Evolutionary conservation across 2,329 filamentous ascomycete genomes (phyloP).

Genomic region (Fusarium nodosum): DNA sequence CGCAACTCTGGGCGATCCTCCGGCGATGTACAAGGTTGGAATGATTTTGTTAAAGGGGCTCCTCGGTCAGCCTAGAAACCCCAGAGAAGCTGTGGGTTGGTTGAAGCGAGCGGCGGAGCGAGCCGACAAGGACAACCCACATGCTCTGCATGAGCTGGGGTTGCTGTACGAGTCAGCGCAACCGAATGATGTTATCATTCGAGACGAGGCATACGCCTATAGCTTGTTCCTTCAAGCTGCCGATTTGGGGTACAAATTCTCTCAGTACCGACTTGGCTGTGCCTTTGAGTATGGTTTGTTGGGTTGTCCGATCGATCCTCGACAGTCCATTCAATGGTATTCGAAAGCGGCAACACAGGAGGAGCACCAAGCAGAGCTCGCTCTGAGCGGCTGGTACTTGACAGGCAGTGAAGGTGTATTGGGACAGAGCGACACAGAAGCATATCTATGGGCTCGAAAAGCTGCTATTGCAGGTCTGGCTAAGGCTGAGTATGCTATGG

Average conservation of each 20-base stretch:
- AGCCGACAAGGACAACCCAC: slow-evolving; percentile 90
- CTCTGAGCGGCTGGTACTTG: slow-evolving; percentile 92
- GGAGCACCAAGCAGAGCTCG: slow-evolving; percentile 92
- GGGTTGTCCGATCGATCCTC: slow-evolving; percentile 84
- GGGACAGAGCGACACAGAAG: slow-evolving; percentile 93
- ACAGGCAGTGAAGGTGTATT: slow-evolving; percentile 91
- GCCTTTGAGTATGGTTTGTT: slow-evolving; percentile 91
- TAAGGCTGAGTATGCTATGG: slow-evolving; percentile 97
- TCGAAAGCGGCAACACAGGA: slow-evolving; percentile 90
- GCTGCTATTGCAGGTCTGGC: slow-evolving; percentile 88
- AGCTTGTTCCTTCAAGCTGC: slow-evolving; percentile 87
- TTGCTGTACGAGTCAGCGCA: slow-evolving; percentile 74
- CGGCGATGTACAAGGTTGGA: slow-evolving; percentile 98
- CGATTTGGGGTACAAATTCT: slow-evolving; percentile 93
- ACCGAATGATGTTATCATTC: slow-evolving; percentile 78
- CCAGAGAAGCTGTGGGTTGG: slow-evolving; percentile 90
- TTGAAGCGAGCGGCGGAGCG: slow-evolving; percentile 91
- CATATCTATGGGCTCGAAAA: slow-evolving; percentile 96
- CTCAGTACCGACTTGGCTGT: slow-evolving; percentile 88
- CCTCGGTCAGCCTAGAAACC: slow-evolving; percentile 86
- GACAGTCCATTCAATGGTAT: slow-evolving; percentile 93
- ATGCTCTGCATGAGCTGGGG: slow-evolving; percentile 91
- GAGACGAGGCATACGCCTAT: slow-evolving; percentile 86
- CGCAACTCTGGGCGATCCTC: slow-evolving; percentile 87
- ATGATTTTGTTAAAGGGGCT: slow-evolving; percentile 96